A percentile compares a stretch with the other conserved stretches of the same genome.
Conservation (phyloP, 2,329 filamentous ascomycete species). For the Mollisia scopiformis region DNA sequence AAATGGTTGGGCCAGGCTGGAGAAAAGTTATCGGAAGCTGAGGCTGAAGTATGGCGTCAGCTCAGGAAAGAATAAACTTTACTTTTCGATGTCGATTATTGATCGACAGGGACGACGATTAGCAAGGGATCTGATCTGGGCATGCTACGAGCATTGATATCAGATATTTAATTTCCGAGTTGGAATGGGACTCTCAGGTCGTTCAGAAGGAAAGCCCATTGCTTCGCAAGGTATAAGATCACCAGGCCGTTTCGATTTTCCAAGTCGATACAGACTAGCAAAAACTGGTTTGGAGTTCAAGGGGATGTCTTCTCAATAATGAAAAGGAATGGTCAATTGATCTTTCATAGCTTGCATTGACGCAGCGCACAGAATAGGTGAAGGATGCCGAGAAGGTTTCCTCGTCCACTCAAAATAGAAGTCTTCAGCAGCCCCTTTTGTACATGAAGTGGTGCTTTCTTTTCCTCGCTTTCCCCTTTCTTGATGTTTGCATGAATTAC, state of each 20-base stretch:
- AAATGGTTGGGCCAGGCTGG: slow-evolving; percentile 61
- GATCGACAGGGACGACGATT: slow-evolving; percentile 10
- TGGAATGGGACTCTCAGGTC: neutral
- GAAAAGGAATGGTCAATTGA: neutral
- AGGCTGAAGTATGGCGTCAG: slow-evolving; percentile 64
- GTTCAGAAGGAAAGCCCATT: neutral
- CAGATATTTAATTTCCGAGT: slow-evolving; percentile 1
- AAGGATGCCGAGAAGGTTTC: neutral
- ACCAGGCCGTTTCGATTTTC: neutral
- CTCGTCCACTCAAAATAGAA: slow-evolving; percentile 4
- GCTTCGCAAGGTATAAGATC: neutral
- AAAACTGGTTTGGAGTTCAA: neutral
- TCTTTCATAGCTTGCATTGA: neutral
- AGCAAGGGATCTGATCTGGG: neutral
- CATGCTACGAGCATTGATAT: neutral
- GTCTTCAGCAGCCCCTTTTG: slow-evolving; percentile 2
- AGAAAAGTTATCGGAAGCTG: slow-evolving; percentile 58
- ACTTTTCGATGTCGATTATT: slow-evolving; percentile 13
- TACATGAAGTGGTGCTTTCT: slow-evolving; percentile 5
- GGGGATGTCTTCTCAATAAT: neutral
- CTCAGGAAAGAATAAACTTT: slow-evolving; percentile 53
- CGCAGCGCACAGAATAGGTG: neutral
- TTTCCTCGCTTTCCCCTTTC: slow-evolving; percentile 5
- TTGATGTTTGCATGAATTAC: slow-evolving; percentile 28
- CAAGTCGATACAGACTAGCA: neutral